These are phyloP conservation scores for Prunus mira DNA, from an alignment of 306 rosid genomes.

Conservation along the genomic window DNA sequence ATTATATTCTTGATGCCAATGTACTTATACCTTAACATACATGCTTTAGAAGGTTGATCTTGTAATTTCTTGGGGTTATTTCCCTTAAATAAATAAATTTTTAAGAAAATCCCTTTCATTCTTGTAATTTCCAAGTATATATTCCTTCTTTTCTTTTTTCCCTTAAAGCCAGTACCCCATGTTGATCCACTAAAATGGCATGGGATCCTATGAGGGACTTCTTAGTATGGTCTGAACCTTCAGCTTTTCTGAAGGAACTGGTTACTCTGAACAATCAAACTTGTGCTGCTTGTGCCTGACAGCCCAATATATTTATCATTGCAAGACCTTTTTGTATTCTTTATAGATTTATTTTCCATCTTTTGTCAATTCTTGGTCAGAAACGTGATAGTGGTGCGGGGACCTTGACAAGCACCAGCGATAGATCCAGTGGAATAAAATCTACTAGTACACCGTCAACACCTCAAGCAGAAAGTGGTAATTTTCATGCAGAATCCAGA, in stretches of 20 bases:
- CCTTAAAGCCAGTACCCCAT: neutral
- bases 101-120: neutral
- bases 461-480: constrained; percentile 75
- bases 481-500: constrained; percentile 61
- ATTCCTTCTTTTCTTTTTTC: too few species aligned
- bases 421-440: constrained; percentile 87
- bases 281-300: neutral
- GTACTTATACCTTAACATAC: neutral
- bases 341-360: constrained; percentile 13
- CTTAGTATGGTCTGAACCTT: neutral
- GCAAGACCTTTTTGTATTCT: neutral
- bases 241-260: constrained; percentile 1
- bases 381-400: constrained; percentile 78
- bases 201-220: neutral
- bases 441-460: constrained; percentile 88
- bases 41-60: neutral
- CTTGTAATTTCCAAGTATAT: neutral
- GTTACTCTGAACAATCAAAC: neutral
- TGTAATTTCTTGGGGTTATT: neutral
- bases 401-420: constrained; percentile 63
- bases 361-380: constrained; percentile 45
- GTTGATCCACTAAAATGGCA: neutral
- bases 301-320: neutral
- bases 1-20: neutral
- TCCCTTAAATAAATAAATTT: neutral